Conservation (phyloP, 257 asterid species). For the Solanum lignicaule region DNA sequence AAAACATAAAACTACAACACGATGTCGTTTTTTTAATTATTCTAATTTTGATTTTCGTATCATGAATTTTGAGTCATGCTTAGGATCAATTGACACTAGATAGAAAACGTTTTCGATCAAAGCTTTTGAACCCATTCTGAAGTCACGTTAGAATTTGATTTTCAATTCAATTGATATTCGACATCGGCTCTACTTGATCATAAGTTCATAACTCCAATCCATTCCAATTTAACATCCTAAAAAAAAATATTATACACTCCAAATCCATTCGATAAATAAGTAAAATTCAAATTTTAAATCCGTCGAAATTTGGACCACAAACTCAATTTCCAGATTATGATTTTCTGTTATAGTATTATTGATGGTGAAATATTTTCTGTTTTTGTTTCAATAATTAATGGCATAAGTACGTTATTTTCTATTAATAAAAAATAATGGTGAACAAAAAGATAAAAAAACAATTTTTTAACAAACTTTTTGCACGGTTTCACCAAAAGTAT, state of each 20-base stretch:
- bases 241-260: background rate
- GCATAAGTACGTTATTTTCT: background rate
- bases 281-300: background rate
- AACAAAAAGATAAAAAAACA: background rate
- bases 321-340: background rate
- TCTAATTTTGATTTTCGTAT: too few species aligned
- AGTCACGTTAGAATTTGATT: background rate
- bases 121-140: too few species aligned
- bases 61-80: background rate
- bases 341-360: background rate
- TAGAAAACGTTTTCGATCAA: too few species aligned
- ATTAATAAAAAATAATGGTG: background rate
- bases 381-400: background rate
- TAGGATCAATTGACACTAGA: background rate
- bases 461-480: background rate
- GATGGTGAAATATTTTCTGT: background rate
- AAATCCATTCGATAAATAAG: fast-evolving
- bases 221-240: background rate
- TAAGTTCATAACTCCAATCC: background rate
- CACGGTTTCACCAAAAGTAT: background rate
- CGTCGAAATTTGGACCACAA: background rate
- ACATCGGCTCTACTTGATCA: background rate
- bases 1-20: too few species aligned
- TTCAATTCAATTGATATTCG: fast-evolving
- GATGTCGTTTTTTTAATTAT: too few species aligned